These are phyloP conservation scores for Scorias spongiosa DNA, from an alignment of 2,329 filamentous ascomycete genomes.

Conservation along the genomic window DNA sequence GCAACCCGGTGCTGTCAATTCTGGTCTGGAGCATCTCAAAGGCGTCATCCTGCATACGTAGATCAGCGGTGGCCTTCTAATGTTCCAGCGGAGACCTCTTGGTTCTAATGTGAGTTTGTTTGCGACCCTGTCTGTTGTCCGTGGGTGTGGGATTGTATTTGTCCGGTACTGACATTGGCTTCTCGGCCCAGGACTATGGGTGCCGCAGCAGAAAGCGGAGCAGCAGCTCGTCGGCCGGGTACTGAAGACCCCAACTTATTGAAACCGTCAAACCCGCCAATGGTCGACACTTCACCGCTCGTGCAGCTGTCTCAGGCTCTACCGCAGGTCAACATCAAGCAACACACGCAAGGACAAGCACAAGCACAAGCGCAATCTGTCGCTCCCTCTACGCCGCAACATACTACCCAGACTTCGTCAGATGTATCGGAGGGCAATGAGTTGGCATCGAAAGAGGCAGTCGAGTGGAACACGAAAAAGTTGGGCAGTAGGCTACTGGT, in stretches of 20 bases:
- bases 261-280: neutral
- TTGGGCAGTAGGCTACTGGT: constrained; percentile 50
- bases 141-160: too few relatives aligned
- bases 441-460: neutral
- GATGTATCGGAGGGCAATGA: neutral
- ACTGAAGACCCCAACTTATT: neutral
- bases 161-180: neutral
- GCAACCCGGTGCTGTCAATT: too few relatives aligned
- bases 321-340: neutral
- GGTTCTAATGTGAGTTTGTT: neutral
- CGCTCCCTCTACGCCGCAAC: neutral
- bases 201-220: neutral
- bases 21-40: too few relatives aligned
- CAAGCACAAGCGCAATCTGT: neutral
- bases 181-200: neutral
- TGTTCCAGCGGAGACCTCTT: neutral
- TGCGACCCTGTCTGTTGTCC: too few relatives aligned
- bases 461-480: constrained; percentile 60
- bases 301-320: neutral
- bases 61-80: neutral
- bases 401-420: neutral
- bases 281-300: neutral
- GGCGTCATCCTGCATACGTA: neutral
- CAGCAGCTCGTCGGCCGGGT: neutral
- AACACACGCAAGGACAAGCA: neutral